phyloP scores from a whole-genome alignment of 345 rosid genomes.

The Brassica nigra region DNA sequence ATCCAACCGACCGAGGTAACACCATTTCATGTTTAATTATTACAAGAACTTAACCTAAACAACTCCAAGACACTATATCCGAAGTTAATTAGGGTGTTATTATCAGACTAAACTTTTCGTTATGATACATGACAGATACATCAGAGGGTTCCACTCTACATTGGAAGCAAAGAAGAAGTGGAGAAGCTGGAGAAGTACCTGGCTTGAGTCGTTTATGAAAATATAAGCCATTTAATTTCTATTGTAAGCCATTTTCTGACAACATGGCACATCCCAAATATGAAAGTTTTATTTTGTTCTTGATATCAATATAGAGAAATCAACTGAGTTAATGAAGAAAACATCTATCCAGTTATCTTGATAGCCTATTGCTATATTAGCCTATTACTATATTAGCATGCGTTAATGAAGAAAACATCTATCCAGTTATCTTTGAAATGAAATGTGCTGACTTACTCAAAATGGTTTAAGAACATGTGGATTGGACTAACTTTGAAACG shows the following conservation, averaged over 20 bases:
- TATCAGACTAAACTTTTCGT: neutral
- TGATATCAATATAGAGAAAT: conserved; percentile 21
- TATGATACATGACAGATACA: conserved; percentile 58
- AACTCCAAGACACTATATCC: neutral
- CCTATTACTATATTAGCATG: neutral
- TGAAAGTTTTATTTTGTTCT: conserved; percentile 28
- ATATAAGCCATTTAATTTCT: conserved; percentile 22
- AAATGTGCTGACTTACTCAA: neutral
- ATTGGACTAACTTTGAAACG: neutral
- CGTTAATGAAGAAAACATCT: neutral
- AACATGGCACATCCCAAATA: conserved; percentile 4
- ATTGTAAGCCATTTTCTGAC: conserved; percentile 30
- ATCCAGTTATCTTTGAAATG: neutral
- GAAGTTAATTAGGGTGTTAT: neutral
- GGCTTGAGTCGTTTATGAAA: conserved; percentile 53
- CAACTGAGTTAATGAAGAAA: too few relatives aligned
- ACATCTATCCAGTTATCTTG: too few relatives aligned
- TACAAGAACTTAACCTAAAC: neutral
- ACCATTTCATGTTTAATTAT: neutral
- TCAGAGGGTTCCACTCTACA: conserved; percentile 87
- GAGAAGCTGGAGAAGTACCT: conserved; percentile 91
- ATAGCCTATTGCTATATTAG: too few relatives aligned
- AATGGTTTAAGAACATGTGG: neutral
- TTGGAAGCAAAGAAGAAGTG: conserved; percentile 90
- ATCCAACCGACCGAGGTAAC: conserved; percentile 80